Evolutionary conservation across 192 early-diverging fungal genomes (phyloP).

Genomic region (Gryganskiella cystojenkinii): DNA sequence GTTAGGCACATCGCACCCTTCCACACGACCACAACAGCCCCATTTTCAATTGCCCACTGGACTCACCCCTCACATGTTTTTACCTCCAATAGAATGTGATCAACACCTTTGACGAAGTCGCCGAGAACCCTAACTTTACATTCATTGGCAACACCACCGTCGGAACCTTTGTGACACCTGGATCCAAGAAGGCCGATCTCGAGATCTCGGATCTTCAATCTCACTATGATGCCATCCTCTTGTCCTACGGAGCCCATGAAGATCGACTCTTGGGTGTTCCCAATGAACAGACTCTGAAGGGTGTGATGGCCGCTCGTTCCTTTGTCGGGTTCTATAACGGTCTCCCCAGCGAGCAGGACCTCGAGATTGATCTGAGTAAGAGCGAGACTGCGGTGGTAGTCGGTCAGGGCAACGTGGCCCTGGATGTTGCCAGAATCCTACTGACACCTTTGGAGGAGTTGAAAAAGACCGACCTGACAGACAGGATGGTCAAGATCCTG

Average conservation of each 20-base stretch:
- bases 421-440: constrained; percentile 91
- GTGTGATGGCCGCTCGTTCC: constrained; percentile 79
- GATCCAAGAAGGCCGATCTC: constrained; percentile 43
- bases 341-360: constrained; percentile 69
- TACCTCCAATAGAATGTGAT: constrained; percentile 77
- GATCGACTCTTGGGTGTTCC: constrained; percentile 77
- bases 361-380: constrained; percentile 68
- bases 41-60: not conserved
- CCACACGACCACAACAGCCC: no score
- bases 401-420: constrained; percentile 95
- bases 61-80: not conserved
- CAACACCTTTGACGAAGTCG: constrained; percentile 86
- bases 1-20: no score
- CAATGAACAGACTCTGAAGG: constrained; percentile 68
- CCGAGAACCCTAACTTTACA: constrained; percentile 70
- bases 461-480: constrained; percentile 87
- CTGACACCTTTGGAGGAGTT: constrained; percentile 77
- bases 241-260: constrained; percentile 87
- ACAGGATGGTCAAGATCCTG: constrained; percentile 73
- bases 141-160: constrained; percentile 87
- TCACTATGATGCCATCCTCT: constrained; percentile 80
- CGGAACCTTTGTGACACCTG: constrained; percentile 52
- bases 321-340: constrained; percentile 99
- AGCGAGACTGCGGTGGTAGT: constrained; percentile 85
- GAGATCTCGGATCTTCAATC: constrained; percentile 62